A percentile compares a stretch with the other conserved stretches of the same genome.
Conservation (phyloP, 2,329 filamentous ascomycete genomes). For the Graphilbum fragrans region DNA sequence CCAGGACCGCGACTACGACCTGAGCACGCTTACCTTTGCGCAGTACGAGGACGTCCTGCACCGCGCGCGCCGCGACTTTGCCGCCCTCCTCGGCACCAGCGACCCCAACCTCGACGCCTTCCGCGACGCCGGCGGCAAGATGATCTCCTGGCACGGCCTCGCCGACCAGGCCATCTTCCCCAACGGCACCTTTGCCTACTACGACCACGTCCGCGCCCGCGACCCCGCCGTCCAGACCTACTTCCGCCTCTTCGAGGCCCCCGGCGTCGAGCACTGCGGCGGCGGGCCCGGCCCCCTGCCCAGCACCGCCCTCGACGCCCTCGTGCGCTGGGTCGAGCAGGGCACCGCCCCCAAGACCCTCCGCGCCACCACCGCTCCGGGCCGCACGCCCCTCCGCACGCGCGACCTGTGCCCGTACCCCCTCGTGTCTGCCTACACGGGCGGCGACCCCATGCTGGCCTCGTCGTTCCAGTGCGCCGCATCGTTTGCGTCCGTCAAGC, state of each 20-base stretch:
- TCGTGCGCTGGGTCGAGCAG: background rate
- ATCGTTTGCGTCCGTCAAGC: too few relatives aligned
- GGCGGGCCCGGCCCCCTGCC: slow-evolving; percentile 16
- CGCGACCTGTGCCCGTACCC: background rate
- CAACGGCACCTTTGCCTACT: slow-evolving; percentile 11
- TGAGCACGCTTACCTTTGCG: background rate
- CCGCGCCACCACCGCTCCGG: background rate
- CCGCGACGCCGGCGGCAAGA: slow-evolving; percentile 29
- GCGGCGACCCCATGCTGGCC: too few relatives aligned
- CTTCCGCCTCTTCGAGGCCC: slow-evolving; percentile 18
- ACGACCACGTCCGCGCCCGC: slow-evolving; percentile 10
- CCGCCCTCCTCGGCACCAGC: slow-evolving; percentile 3
- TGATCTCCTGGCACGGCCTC: slow-evolving; percentile 18
- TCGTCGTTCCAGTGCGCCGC: background rate
- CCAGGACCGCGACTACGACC: too few relatives aligned
- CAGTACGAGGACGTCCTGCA: background rate
- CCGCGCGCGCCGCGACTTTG: slow-evolving; percentile 1
- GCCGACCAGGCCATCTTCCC: slow-evolving; percentile 10
- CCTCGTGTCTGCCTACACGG: background rate
- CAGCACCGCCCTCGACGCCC: slow-evolving; percentile 12
- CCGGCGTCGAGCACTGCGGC: slow-evolving; percentile 20
- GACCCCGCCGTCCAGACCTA: slow-evolving; percentile 14
- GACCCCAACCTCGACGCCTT: slow-evolving; percentile 31
- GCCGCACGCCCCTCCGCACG: background rate
- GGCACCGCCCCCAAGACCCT: background rate